Percentiles rank a stretch among this genome's conserved stretches.
Evolutionary conservation across 2,329 filamentous ascomycete species (phyloP).

Genomic region (Penicillium sp.): DNA sequence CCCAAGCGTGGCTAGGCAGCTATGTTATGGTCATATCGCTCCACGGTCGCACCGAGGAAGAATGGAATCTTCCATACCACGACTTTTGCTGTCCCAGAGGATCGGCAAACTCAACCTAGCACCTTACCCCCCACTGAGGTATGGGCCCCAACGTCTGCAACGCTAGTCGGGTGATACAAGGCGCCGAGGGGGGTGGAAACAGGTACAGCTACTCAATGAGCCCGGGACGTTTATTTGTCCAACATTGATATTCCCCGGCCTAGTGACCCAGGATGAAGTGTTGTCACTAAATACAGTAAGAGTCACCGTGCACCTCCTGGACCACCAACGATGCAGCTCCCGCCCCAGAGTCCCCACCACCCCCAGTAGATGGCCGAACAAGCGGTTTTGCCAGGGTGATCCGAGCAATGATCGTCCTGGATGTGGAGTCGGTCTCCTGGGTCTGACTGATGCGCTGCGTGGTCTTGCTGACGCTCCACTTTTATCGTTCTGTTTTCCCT

Average conservation of each 20-base stretch:
- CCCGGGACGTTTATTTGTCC: conserved; percentile 8
- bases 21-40: neutral
- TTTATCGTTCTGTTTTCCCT: neutral
- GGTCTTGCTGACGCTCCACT: conserved; percentile 2
- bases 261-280: neutral
- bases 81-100: neutral
- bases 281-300: neutral
- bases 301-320: neutral
- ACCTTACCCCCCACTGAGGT: conserved; percentile 3
- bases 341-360: conserved; percentile 5
- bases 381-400: conserved; percentile 10
- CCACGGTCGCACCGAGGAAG: conserved; percentile 4
- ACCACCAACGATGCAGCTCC: conserved; percentile 3
- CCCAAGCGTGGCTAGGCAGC: neutral
- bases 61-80: conserved; percentile 8
- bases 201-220: conserved; percentile 4
- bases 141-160: conserved; percentile 20
- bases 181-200: neutral
- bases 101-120: conserved; percentile 19
- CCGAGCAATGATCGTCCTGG: conserved; percentile 15
- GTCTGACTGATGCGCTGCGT: conserved; percentile 1
- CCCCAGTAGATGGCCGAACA: conserved; percentile 7
- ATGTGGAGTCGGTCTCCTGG: conserved; percentile 8
- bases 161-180: conserved; percentile 24
- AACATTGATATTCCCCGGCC: conserved; percentile 18